Percentiles rank a stretch among this genome's conserved stretches.
Conservation (phyloP, 2,329 filamentous ascomycete genomes). For the Penicillium sp. region DNA sequence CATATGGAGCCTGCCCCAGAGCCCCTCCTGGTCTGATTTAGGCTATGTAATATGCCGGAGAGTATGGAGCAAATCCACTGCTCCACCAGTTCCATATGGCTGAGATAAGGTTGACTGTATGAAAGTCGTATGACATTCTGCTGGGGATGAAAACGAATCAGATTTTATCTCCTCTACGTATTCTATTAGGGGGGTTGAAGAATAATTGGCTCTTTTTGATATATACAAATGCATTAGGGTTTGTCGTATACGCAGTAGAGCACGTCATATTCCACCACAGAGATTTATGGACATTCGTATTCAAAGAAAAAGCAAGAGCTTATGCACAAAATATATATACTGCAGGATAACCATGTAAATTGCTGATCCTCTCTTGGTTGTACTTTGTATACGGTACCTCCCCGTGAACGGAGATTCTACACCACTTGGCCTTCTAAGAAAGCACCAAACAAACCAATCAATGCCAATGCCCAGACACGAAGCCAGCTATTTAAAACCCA, state of each 20-base stretch:
- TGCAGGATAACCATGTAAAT: slow-evolving; percentile 3
- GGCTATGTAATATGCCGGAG: slow-evolving; percentile 11
- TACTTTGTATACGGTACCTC: slow-evolving; percentile 11
- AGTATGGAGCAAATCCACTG: slow-evolving; percentile 11
- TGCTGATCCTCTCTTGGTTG: neutral
- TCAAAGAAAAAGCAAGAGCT: neutral
- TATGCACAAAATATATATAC: neutral
- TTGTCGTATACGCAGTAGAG: neutral
- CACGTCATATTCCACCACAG: neutral
- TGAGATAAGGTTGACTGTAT: neutral
- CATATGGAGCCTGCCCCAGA: slow-evolving; percentile 12
- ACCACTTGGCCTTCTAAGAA: neutral
- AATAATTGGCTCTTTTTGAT: neutral
- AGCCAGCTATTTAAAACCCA: neutral
- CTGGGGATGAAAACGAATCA: too few species aligned
- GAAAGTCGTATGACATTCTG: neutral
- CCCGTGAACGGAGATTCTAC: neutral
- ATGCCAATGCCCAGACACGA: neutral
- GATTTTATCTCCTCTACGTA: neutral
- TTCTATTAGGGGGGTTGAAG: neutral
- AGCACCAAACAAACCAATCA: neutral
- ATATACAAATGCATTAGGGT: neutral
- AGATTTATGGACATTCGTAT: neutral
- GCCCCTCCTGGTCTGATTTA: slow-evolving; percentile 17
- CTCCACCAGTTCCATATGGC: slow-evolving; percentile 22